Percentiles rank a stretch among this genome's conserved stretches.
Evolutionary conservation across 441 rosid species (phyloP).

Genomic region (Adansonia gregorii): DNA sequence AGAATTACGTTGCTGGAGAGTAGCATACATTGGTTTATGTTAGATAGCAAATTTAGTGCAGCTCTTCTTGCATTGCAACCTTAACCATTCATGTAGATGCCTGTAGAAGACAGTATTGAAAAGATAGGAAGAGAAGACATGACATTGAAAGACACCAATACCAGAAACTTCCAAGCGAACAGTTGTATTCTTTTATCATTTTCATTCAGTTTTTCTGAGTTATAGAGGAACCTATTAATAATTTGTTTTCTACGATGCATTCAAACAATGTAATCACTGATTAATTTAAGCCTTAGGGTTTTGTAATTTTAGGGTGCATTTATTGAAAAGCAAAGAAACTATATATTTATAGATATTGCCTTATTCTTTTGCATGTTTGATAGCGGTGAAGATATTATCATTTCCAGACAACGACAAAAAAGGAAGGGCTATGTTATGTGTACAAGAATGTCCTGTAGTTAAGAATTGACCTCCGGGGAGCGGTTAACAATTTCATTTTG

Average conservation of each 20-base stretch:
- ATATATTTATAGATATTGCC: no score
- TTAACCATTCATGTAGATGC: constrained; percentile 26
- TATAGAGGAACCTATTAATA: neutral
- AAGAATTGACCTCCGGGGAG: no score
- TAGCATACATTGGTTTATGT: constrained; percentile 28
- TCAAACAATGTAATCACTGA: constrained; percentile 7
- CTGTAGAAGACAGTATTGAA: constrained; percentile 11
- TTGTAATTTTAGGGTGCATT: neutral
- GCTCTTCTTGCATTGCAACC: constrained; percentile 23
- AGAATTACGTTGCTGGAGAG: constrained; percentile 70
- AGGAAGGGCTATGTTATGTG: no score
- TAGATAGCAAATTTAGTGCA: constrained; percentile 33
- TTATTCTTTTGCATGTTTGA: no score
- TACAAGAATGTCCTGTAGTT: no score
- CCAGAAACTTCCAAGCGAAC: constrained; percentile 7
- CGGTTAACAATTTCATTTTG: no score
- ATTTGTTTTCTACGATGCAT: neutral
- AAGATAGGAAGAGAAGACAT: constrained; percentile 9
- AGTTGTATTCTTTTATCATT: neutral
- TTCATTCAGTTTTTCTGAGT: neutral
- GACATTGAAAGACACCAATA: constrained; percentile 13
- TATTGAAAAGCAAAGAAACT: neutral
- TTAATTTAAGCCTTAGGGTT: neutral
- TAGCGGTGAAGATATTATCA: no score
- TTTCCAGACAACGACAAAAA: no score